Percentiles rank a stretch among this genome's conserved stretches.
Evolutionary conservation across 2,329 filamentous ascomycete species (phyloP).

Genomic region (Ophiocordyceps camponoti-leonardi): DNA sequence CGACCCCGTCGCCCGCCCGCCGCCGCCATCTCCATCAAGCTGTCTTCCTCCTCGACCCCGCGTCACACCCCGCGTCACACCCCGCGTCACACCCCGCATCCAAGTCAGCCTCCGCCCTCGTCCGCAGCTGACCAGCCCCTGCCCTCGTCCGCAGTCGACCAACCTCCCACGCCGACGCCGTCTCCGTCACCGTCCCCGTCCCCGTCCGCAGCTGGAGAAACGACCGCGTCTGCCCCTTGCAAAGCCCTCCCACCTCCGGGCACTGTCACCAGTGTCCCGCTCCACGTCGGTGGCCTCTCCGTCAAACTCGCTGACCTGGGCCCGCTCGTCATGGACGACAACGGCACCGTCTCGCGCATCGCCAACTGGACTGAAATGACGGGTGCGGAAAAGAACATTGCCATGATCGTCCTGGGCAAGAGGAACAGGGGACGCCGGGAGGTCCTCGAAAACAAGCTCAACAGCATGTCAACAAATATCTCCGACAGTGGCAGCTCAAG

Average conservation of each 20-base stretch:
- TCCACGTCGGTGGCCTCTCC: slow-evolving; percentile 15
- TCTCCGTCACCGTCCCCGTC: background rate
- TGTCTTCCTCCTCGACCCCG: no score
- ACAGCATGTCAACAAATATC: background rate
- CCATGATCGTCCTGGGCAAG: slow-evolving; percentile 48
- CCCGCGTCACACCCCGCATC: no score
- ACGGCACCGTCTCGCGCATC: slow-evolving; percentile 56
- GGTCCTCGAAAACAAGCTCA: slow-evolving; percentile 18
- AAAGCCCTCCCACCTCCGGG: slow-evolving; percentile 11
- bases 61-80: no score
- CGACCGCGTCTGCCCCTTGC: background rate
- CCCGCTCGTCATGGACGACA: slow-evolving; percentile 55
- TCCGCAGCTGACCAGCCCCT: background rate
- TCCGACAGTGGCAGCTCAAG: background rate
- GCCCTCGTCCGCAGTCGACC: no score
- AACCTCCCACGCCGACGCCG: no score
- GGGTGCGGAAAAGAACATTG: slow-evolving; percentile 48
- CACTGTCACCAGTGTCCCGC: slow-evolving; percentile 6
- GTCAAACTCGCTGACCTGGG: slow-evolving; percentile 52
- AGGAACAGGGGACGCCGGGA: slow-evolving; percentile 48
- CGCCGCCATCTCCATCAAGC: no score
- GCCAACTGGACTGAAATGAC: slow-evolving; percentile 59
- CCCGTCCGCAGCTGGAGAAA: background rate
- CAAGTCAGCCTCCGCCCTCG: background rate
- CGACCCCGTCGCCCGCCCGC: no score